Conservation (phyloP, 345 rosid genomes). For the Citrus trifoliata region DNA sequence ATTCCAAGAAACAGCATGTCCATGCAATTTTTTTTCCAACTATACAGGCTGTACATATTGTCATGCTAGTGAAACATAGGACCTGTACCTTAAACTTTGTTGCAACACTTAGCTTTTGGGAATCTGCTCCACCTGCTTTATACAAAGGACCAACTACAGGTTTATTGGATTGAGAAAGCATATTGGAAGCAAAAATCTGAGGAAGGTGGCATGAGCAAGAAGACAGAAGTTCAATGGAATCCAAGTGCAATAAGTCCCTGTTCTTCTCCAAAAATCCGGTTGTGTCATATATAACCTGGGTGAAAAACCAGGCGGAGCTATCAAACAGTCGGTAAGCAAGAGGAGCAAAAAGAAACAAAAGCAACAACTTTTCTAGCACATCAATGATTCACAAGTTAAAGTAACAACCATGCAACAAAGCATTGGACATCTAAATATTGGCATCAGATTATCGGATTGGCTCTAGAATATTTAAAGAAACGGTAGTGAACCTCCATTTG, state of each 20-base stretch:
- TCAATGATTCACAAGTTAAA: neutral
- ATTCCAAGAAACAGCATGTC: neutral
- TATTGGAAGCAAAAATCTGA: slow-evolving; percentile 80
- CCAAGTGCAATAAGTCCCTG: slow-evolving; percentile 88
- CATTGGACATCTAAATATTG: neutral
- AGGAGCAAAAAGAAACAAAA: neutral
- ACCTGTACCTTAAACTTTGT: slow-evolving; percentile 84
- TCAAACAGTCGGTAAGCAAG: slow-evolving; percentile 24
- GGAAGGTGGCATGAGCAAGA: slow-evolving; percentile 89
- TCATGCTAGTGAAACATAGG: neutral
- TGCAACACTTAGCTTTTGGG: slow-evolving; percentile 88
- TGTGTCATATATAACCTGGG: slow-evolving; percentile 89
- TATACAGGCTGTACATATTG: neutral
- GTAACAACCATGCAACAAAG: neutral
- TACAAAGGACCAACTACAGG: slow-evolving; percentile 72
- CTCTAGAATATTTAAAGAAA: neutral
- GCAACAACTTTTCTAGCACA: neutral
- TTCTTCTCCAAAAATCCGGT: slow-evolving; percentile 96
- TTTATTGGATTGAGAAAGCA: slow-evolving; percentile 81
- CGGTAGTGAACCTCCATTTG: neutral
- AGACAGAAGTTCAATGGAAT: slow-evolving; percentile 89
- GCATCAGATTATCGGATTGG: neutral
- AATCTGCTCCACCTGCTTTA: slow-evolving; percentile 97
- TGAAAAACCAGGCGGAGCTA: slow-evolving; percentile 24
- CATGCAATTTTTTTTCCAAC: slow-evolving; percentile 1